A percentile compares a stretch with the other conserved stretches of the same genome.
Conservation (phyloP, 257 asterid species). For the Solanum verrucosum region DNA sequence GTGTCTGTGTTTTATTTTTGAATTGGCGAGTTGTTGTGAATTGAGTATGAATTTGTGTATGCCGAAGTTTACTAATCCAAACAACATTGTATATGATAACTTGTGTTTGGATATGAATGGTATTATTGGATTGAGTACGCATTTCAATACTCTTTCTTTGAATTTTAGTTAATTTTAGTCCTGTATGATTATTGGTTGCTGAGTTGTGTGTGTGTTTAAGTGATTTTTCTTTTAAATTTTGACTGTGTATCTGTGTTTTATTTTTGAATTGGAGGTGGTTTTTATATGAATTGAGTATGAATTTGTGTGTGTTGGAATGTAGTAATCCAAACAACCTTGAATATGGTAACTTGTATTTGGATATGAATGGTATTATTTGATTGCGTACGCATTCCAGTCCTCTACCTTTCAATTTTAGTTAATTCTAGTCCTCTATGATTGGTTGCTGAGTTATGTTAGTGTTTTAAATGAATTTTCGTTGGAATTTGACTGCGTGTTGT, state of each 20-base stretch:
- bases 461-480: neutral
- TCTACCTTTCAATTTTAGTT: neutral
- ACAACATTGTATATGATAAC: neutral
- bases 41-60: neutral
- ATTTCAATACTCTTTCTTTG: neutral
- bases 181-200: neutral
- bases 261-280: neutral
- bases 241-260: neutral
- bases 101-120: constrained; percentile 16
- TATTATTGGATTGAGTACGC: constrained; percentile 4
- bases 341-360: constrained; percentile 8
- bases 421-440: neutral
- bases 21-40: neutral
- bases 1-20: neutral
- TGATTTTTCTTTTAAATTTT: neutral
- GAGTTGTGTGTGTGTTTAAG: neutral
- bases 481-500: neutral
- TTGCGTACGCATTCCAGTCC: neutral
- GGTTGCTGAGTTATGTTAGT: neutral
- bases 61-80: neutral
- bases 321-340: neutral
- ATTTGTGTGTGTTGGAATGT: neutral
- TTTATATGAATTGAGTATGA: neutral
- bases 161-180: neutral
- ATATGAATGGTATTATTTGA: constrained; percentile 15